These are phyloP conservation scores for Aaosphaeria pasadenensis DNA, from an alignment of 2,329 filamentous ascomycete species.

Conservation along the genomic window DNA sequence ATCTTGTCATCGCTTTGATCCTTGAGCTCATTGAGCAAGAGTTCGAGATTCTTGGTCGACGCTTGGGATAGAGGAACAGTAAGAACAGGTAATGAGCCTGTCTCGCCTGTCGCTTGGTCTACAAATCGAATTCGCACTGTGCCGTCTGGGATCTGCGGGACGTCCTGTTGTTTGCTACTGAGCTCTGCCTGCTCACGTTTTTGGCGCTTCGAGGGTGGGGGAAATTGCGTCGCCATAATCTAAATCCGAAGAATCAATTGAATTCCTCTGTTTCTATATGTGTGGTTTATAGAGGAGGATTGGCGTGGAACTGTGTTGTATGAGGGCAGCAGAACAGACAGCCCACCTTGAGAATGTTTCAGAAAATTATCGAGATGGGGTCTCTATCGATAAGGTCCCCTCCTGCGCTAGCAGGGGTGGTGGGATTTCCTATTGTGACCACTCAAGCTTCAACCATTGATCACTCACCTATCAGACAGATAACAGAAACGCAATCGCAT, in stretches of 20 bases:
- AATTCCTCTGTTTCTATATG: too few relatives aligned
- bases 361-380: too few relatives aligned
- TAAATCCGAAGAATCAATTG: too few relatives aligned
- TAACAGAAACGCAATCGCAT: too few relatives aligned
- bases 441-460: too few relatives aligned
- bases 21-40: constrained; percentile 80
- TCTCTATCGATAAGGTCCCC: too few relatives aligned
- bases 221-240: constrained; percentile 73
- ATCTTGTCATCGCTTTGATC: constrained; percentile 62
- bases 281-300: neutral
- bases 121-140: constrained; percentile 84
- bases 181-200: constrained; percentile 71
- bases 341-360: too few relatives aligned
- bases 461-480: too few relatives aligned
- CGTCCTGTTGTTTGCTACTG: constrained; percentile 71
- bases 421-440: too few relatives aligned
- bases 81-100: constrained; percentile 65
- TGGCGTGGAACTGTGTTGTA: neutral
- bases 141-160: constrained; percentile 65
- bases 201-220: constrained; percentile 87
- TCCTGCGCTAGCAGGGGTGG: too few relatives aligned
- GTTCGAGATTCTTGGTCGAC: constrained; percentile 82
- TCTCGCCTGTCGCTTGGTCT: constrained; percentile 69
- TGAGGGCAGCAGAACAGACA: too few relatives aligned
- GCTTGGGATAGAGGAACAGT: constrained; percentile 81